phyloP scores from a whole-genome alignment of 192 early-diverging fungal species.

The Umbelopsis vinacea region DNA sequence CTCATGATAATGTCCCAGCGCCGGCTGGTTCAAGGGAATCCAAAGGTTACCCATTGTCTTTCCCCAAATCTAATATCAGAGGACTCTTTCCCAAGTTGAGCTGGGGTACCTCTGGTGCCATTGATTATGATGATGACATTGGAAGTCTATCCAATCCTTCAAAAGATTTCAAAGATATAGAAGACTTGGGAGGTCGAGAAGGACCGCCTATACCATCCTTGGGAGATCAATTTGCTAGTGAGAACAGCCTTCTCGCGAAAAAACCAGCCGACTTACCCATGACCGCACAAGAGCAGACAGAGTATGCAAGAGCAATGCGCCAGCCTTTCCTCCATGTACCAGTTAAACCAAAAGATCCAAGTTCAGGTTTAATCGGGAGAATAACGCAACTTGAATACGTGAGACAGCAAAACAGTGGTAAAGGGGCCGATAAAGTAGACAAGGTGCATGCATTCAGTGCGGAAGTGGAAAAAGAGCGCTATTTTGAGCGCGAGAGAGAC shows the following conservation, averaged over 20 bases:
- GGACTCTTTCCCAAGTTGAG: neutral
- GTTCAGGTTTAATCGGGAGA: slow-evolving; percentile 40
- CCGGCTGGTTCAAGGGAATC: neutral
- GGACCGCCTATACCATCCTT: slow-evolving; percentile 38
- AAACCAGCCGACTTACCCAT: slow-evolving; percentile 22
- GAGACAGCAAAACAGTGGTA: slow-evolving; percentile 18
- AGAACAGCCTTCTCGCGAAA: slow-evolving; percentile 36
- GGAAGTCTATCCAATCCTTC: neutral
- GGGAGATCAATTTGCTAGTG: slow-evolving; percentile 42
- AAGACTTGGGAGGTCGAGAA: slow-evolving; percentile 14
- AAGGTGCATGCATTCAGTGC: slow-evolving; percentile 26
- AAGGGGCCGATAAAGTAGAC: slow-evolving; percentile 35
- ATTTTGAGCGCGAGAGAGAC: slow-evolving; percentile 43
- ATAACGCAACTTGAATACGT: slow-evolving; percentile 43
- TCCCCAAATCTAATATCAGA: neutral
- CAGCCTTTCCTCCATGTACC: slow-evolving; percentile 46
- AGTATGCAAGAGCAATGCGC: slow-evolving; percentile 42
- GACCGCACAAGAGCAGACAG: slow-evolving; percentile 43
- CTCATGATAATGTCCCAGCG: neutral
- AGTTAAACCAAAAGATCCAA: slow-evolving; percentile 33
- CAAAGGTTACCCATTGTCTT: neutral
- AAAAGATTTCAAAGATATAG: neutral
- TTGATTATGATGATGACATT: neutral
- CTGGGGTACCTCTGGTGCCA: neutral
- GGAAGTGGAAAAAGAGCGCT: slow-evolving; percentile 26